A percentile compares a stretch with the other conserved stretches of the same genome.
These are phyloP conservation scores for Pichia thaimueangensis DNA, from an alignment of 805 yeast species.

Conservation along the genomic window DNA sequence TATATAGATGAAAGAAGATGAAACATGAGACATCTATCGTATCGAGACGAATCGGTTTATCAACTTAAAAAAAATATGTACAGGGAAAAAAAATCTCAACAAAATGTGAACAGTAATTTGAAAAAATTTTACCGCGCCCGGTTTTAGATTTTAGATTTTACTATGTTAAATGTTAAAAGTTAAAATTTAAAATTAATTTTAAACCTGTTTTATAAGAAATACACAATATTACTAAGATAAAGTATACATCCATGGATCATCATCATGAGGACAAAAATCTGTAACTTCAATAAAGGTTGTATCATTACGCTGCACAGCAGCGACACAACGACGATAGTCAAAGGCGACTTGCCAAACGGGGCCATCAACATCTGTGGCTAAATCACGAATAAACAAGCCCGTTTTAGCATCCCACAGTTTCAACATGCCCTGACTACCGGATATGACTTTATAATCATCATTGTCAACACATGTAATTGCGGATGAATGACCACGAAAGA, in stretches of 20 bases:
- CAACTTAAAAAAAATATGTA: neutral
- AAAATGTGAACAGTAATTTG: neutral
- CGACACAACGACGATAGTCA: slow-evolving; percentile 77
- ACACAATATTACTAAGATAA: too few relatives aligned
- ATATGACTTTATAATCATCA: slow-evolving; percentile 73
- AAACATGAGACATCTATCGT: neutral
- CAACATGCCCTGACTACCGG: slow-evolving; percentile 84
- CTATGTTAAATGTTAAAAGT: too few relatives aligned
- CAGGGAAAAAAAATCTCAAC: neutral
- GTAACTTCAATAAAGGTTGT: slow-evolving; percentile 76
- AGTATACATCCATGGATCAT: slow-evolving; percentile 3
- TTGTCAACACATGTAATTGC: slow-evolving; percentile 94
- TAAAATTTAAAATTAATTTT: neutral
- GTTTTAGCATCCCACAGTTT: slow-evolving; percentile 81
- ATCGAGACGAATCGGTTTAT: too few relatives aligned
- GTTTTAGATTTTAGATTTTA: too few relatives aligned
- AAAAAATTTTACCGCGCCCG: slow-evolving; percentile 4
- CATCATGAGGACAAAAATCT: slow-evolving; percentile 51
- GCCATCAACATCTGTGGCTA: slow-evolving; percentile 69
- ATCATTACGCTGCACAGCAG: slow-evolving; percentile 72
- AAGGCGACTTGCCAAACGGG: slow-evolving; percentile 94
- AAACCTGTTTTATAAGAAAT: too few relatives aligned
- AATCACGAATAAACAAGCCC: slow-evolving; percentile 68
- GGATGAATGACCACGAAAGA: slow-evolving; percentile 72
- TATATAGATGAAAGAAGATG: neutral